These are phyloP conservation scores for Periglandula ipomoeae DNA, from an alignment of 2,329 filamentous ascomycete species.

Conservation along the genomic window DNA sequence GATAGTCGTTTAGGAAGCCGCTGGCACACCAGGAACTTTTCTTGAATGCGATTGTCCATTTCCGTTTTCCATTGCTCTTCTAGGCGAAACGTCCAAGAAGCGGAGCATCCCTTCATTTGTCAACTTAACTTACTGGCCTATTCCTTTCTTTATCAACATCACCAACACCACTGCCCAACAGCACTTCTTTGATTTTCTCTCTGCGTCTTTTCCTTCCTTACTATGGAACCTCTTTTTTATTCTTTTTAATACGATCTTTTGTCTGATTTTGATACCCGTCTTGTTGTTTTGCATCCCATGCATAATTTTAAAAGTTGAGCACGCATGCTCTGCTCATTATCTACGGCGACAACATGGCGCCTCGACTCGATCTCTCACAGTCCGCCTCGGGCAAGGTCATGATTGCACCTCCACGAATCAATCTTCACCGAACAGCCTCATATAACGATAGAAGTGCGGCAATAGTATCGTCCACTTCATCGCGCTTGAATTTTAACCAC, in stretches of 20 bases:
- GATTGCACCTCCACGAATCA: constrained; percentile 46
- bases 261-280: not conserved
- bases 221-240: not conserved
- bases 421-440: constrained; percentile 48
- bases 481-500: constrained; percentile 57
- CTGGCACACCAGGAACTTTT: not conserved
- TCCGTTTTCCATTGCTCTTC: not conserved
- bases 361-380: constrained; percentile 35
- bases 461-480: constrained; percentile 50
- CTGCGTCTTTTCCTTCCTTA: not conserved
- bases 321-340: not conserved
- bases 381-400: constrained; percentile 40
- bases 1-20: not conserved
- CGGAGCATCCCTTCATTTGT: not conserved
- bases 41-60: not conserved
- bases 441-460: constrained; percentile 37
- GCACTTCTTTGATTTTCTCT: not conserved
- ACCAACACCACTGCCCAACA: too few relatives aligned
- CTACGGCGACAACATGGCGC: constrained; percentile 30
- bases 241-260: not conserved
- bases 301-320: not conserved
- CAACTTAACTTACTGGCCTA: too few relatives aligned
- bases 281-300: not conserved
- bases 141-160: too few relatives aligned
- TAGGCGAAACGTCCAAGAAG: not conserved